Base-by-base conservation (phyloP, 257 asterid species). In the Cruciata laevipes region DNA sequence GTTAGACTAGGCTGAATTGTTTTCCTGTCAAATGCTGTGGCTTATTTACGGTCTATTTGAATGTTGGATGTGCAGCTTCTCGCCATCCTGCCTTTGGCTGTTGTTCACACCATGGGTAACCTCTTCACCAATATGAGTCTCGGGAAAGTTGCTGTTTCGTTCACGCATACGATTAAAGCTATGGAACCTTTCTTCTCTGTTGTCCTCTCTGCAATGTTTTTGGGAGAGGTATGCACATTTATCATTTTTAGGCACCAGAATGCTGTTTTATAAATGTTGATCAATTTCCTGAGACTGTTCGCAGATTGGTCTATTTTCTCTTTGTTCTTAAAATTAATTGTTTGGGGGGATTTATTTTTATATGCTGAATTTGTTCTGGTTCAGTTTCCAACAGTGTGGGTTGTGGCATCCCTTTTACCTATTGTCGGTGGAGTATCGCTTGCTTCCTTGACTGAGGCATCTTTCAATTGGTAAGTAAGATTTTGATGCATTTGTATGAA, bases 151-250 rank as follows among this genome's bases (percentile, higher is more conserved):
- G 73, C 98, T 1, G 96, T 91, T 75, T 91, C 98, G 6, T 91
- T 89, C 80, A 89, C 98, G 63, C 96, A 91, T 83, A 91, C 98
- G 6, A 84, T 91, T 47, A 91, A 91, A 78, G 96, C 96, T 56
- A 89, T 84, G 95, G 97, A 88, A 81, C 97, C 95, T 33, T 91
- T 91, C 84, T 91, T 91, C 81, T 91, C 97, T 3, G 97, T 91
- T 67, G 35, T 84, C 71, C 95, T 91, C 69, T 91, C 97, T 44
- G 88, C 96, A 16, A 86, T 86, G 89, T 90, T 91, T 72, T 81
- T 91, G 12, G 91, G 96, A 24, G 89, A 86, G 94, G 95, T 91
- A 68, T 57, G 76, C 61, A 55, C 53, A 47, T 25, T 25, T 31
- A 37, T 4, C 51, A 42, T 12, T 42, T 9, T 37, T 7, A 37